phyloP scores from a whole-genome alignment of 202 grass and related monocot genomes.

The Schoenoplectus tabernaemontani region DNA sequence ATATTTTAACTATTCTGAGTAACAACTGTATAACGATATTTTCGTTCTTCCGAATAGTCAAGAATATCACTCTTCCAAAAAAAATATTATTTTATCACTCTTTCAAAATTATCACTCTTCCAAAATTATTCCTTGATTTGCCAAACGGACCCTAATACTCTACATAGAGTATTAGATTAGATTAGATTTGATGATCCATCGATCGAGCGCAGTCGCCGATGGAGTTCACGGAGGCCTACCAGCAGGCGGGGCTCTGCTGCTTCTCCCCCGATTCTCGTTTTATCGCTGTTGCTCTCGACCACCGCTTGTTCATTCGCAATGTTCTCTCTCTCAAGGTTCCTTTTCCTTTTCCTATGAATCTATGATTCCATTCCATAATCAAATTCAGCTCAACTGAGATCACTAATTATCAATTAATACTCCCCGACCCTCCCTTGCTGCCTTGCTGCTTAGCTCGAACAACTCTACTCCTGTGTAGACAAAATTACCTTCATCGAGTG shows the following conservation, averaged over 20 bases:
- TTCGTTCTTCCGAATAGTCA: too few relatives aligned
- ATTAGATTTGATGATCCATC: too few relatives aligned
- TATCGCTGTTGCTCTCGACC: conserved; percentile 69
- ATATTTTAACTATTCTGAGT: too few relatives aligned
- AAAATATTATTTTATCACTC: too few relatives aligned
- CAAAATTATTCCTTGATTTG: too few relatives aligned
- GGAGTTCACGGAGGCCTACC: conserved; percentile 86
- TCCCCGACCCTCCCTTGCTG: too few relatives aligned
- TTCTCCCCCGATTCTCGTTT: conserved; percentile 83
- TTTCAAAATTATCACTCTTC: too few relatives aligned
- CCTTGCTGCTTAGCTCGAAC: conserved; percentile 50
- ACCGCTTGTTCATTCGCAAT: conserved; percentile 79
- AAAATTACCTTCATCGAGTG: conserved; percentile 93
- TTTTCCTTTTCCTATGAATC: not conserved
- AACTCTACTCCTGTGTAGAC: conserved; percentile 86
- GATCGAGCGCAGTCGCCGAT: conserved; percentile 16
- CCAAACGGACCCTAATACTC: too few relatives aligned
- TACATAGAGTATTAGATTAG: too few relatives aligned
- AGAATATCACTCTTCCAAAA: too few relatives aligned
- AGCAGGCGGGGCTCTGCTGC: conserved; percentile 74
- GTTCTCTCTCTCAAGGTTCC: conserved; percentile 73
- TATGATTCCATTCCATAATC: not conserved
- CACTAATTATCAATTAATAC: too few relatives aligned
- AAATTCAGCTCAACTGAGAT: not conserved
- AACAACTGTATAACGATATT: too few relatives aligned